Evolutionary conservation across 169 alveolate species (phyloP), one percentile per base, ranked within the genome.

Genomic region (Eimeria sp.): DNA sequence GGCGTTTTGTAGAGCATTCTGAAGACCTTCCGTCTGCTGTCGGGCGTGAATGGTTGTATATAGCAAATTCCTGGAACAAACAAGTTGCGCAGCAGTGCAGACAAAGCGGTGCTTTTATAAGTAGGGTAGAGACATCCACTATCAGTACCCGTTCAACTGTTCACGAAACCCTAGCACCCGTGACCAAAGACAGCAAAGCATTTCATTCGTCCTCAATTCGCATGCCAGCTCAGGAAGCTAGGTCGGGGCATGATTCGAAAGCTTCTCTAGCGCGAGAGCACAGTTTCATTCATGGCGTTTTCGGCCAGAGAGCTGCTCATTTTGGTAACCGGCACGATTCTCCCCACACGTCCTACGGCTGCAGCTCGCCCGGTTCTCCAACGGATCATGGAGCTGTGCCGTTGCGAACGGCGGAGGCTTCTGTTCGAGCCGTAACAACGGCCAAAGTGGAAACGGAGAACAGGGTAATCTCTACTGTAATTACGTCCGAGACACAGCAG

Each of bases 81-180:
- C 54, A 57, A 51, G 54, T 30, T 6, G 58, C 72, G 30, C 90
- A 82, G 30, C 90, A 82, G 90, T 51, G 14, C 75, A 82, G 34
- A 16, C 54, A 25, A 27, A 51, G 72, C 73, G 72, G 73, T 11
- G 65, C 63, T 22, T 49, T 76, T 43, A 18, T 16, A 49, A 49
- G 87, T 49, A 27, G 34, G 25, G 87, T 76, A 25, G 61, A 76
- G 20, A 76, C 65, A 10, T 20, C 87, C 43, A 76, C 65, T 22
- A 76, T 76, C 65, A 76, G 87, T 49, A 76, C 87, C 87, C 30
- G 87, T 14, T 76, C 87, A 10, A 70, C 80, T 3, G 51, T 70
- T 34, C 80, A 70, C n/a, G 51, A 70, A 34, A 27, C 80, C 51
- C 25, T 70, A 25, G 51, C 80, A 70, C 51, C 80, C 11, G 80